Conservation (phyloP, 1,284 basidiomycete species). For the Tetrapyrgos nigripes region DNA sequence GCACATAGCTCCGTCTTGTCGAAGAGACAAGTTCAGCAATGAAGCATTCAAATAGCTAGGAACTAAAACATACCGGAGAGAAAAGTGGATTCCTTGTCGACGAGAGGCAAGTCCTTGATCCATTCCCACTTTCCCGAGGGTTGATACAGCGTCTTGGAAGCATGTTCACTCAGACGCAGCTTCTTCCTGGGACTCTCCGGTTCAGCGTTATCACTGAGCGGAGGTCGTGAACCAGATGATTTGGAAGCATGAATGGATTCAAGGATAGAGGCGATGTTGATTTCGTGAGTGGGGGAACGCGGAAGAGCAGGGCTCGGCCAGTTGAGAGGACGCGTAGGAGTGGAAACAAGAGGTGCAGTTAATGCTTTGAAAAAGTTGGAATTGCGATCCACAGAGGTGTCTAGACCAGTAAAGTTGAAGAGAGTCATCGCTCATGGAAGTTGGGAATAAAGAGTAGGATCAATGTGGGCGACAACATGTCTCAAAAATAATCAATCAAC, state of each 20-base stretch:
- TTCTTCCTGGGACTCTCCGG: not conserved
- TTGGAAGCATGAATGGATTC: not conserved
- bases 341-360: not conserved
- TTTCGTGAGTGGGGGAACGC: not conserved
- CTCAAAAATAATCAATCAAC: too few species aligned
- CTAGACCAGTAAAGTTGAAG: not conserved
- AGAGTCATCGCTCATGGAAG: not conserved
- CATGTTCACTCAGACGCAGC: not conserved
- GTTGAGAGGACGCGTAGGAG: not conserved
- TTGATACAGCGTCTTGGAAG: slow-evolving; percentile 6
- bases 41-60: not conserved
- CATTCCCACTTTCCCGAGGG: slow-evolving; percentile 19
- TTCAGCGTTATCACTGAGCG: not conserved
- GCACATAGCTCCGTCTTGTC: slow-evolving; percentile 47
- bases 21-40: not conserved
- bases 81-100: slow-evolving; percentile 11
- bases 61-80: slow-evolving; percentile 10
- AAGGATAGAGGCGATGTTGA: not conserved
- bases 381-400: slow-evolving; percentile 5
- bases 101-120: slow-evolving; percentile 6
- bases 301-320: not conserved
- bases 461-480: not conserved
- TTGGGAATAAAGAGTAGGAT: not conserved
- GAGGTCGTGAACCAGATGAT: not conserved
- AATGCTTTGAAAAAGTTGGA: slow-evolving; percentile 15